Conservation (phyloP, 352 stramenopile species). For the Phytophthora lateralis region DNA sequence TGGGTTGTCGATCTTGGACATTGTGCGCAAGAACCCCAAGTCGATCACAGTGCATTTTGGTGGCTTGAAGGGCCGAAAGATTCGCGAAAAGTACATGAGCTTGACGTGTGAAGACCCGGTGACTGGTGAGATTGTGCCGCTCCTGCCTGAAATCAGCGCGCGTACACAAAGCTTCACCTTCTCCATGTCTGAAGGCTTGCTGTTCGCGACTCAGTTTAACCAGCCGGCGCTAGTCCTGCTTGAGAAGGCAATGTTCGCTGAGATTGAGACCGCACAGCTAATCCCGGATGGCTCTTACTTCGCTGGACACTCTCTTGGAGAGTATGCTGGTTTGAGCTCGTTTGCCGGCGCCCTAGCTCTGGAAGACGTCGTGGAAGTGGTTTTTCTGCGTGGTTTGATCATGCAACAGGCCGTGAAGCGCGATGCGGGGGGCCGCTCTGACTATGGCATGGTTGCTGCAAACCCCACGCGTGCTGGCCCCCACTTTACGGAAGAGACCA, state of each 20-base stretch:
- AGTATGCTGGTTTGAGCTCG: constrained; percentile 85
- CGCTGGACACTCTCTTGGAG: constrained; percentile 88
- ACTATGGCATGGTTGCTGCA: constrained; percentile 89
- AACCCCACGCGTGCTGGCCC: constrained; percentile 80
- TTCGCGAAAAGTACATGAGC: constrained; percentile 89
- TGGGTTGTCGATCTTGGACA: constrained; percentile 90
- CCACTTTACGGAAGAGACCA: constrained; percentile 69
- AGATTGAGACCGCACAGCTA: constrained; percentile 72
- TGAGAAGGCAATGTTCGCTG: constrained; percentile 86
- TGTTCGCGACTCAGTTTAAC: constrained; percentile 89
- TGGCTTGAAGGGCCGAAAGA: constrained; percentile 72
- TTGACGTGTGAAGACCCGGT: constrained; percentile 68
- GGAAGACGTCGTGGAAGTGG: constrained; percentile 79
- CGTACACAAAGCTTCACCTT: constrained; percentile 88
- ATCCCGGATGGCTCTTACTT: constrained; percentile 81
- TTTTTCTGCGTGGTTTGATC: constrained; percentile 82
- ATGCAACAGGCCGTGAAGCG: constrained; percentile 68
- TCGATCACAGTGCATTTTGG: constrained; percentile 89
- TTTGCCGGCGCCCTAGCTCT: constrained; percentile 75
- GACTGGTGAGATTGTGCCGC: constrained; percentile 53
- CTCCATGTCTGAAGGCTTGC: constrained; percentile 67
- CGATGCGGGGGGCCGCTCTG: constrained; percentile 65
- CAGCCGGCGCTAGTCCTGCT: constrained; percentile 83
- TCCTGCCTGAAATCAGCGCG: constrained; percentile 84
- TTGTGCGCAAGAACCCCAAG: constrained; percentile 87